Base-by-base conservation (phyloP, 192 early-diverging fungal species). In the Gigaspora rosea region DNA sequence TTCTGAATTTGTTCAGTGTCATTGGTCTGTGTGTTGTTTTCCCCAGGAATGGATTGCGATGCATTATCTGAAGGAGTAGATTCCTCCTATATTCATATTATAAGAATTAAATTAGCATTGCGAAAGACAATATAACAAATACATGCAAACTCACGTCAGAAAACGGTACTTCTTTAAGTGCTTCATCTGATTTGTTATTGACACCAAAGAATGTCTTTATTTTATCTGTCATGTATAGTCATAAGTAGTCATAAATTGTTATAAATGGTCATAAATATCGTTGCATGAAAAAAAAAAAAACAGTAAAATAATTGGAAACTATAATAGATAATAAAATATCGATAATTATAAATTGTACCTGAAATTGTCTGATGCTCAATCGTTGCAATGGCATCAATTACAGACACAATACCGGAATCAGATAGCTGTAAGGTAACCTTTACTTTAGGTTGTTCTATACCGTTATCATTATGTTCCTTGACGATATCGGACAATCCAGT, bases 391-490 rank as follows among this genome's bases (percentile, higher is more conserved):
- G 90, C 92, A 48, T 94, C 90, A 20, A 85, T 83, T n/a, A 93
- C 84, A 48, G 85, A 85, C 48, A 96, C 83, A 9, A 92, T 57
- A 59, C 94, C 93, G 51, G 93, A 89, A 51, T 96, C 93, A 47
- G 88, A 92, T 49, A 97, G 85, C 80, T 93, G 91, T 71, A 98
- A 85, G 8, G 89, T 82, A 7, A 94, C 91, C 49, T 93, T 92
- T 50, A 99, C 95, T 82, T 96, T 97, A 52, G 94, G 94, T 13
- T 80, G 85, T 33, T 85, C 85, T 56, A 84, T 83, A 2, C 78
- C 73, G 22, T 85, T 78, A 33, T 88, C 85, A 52, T 92, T 89
- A 77, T 90, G 87, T 69, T 88, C 88, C n/a, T 86, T 85, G 36
- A 94, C 74, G 7, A 94, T 91, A 0, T 84, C 89, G 5, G 87